Conservation (phyloP, 495 filamentous ascomycete genomes). For the Penicillium malachiteum region DNA sequence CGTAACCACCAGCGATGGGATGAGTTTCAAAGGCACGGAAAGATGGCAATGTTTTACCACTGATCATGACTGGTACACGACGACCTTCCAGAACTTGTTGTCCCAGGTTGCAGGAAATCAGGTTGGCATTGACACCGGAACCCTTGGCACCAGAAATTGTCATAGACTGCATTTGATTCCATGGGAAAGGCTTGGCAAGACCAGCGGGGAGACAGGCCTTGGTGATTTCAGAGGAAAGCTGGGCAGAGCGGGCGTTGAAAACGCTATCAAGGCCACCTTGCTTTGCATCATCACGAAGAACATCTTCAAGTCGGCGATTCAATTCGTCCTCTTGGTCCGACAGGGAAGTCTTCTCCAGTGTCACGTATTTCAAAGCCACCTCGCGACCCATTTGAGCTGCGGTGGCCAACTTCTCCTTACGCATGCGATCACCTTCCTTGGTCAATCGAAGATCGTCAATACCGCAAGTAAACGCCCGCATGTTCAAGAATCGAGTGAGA, state of each 20-base stretch:
- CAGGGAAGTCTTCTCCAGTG: slow-evolving; percentile 63
- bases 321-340: slow-evolving; percentile 66
- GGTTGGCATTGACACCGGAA: slow-evolving; percentile 86
- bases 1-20: slow-evolving; percentile 89
- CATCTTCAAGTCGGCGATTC: slow-evolving; percentile 76
- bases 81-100: slow-evolving; percentile 96
- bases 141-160: slow-evolving; percentile 97
- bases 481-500: slow-evolving; percentile 83
- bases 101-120: slow-evolving; percentile 96
- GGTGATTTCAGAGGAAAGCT: slow-evolving; percentile 78
- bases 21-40: slow-evolving; percentile 90
- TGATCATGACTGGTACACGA: slow-evolving; percentile 95
- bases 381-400: slow-evolving; percentile 75
- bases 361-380: slow-evolving; percentile 88
- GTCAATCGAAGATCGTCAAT: slow-evolving; percentile 95
- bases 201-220: slow-evolving; percentile 73
- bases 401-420: slow-evolving; percentile 66
- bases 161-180: slow-evolving; percentile 99
- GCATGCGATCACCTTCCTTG: slow-evolving; percentile 67
- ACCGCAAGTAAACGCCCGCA: slow-evolving; percentile 93
- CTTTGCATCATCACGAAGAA: slow-evolving; percentile 86
- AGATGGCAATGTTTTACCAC: slow-evolving; percentile 92
- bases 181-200: slow-evolving; percentile 87
- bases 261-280: slow-evolving; percentile 83
- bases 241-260: slow-evolving; percentile 67